Conservation (phyloP, 2,329 filamentous ascomycete genomes). For the Colletotrichum plurivorum region DNA sequence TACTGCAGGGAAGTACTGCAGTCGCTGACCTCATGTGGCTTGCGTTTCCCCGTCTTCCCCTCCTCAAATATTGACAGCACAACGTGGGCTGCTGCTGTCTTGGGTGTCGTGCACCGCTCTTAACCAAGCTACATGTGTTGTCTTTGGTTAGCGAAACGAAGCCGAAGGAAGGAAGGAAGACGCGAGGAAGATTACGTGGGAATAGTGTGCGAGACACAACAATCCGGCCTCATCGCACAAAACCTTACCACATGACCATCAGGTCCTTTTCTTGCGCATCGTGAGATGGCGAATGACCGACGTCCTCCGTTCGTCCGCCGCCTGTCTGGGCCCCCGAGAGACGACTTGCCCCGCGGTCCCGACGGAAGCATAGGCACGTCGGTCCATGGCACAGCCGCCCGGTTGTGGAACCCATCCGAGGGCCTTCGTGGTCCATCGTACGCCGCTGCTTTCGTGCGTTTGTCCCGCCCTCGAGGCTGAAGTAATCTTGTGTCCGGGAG, state of each 20-base stretch:
- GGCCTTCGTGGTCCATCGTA: background rate
- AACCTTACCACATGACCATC: slow-evolving; percentile 32
- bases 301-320: no score
- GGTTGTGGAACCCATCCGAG: slow-evolving; percentile 5
- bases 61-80: background rate
- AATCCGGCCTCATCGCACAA: slow-evolving; percentile 23
- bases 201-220: slow-evolving; percentile 3
- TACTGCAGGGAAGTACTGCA: background rate
- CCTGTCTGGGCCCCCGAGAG: background rate
- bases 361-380: background rate
- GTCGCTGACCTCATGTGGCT: slow-evolving; percentile 6
- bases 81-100: slow-evolving; percentile 12
- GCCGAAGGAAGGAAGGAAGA: slow-evolving; percentile 15
- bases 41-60: background rate
- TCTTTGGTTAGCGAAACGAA: background rate
- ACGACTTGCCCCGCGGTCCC: background rate
- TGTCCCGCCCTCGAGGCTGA: slow-evolving; percentile 20
- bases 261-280: slow-evolving; percentile 11
- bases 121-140: background rate
- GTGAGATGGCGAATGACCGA: background rate
- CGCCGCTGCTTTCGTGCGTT: background rate
- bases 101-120: background rate
- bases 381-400: background rate
- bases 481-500: background rate
- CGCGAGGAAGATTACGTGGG: slow-evolving; percentile 2